These are phyloP conservation scores for Rasamsonia emersonii DNA, from an alignment of 2,329 filamentous ascomycete genomes.

Conservation along the genomic window DNA sequence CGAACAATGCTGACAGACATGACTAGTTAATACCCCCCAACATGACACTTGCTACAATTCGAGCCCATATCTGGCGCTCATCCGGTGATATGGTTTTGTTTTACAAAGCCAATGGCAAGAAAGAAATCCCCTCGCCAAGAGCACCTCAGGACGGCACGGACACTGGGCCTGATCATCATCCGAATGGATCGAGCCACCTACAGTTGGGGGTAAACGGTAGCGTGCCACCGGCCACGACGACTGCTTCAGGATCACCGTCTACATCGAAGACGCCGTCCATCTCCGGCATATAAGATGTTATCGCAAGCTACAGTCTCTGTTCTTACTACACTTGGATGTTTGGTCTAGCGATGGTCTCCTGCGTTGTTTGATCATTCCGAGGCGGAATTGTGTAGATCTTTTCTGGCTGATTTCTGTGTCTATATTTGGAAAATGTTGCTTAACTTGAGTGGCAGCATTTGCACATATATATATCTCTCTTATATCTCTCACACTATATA, in stretches of 20 bases:
- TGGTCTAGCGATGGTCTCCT: too few species aligned
- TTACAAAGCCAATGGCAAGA: conserved; percentile 88
- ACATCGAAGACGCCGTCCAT: neutral
- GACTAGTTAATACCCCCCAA: conserved; percentile 53
- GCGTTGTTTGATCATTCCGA: neutral
- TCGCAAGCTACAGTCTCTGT: too few species aligned
- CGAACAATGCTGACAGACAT: conserved; percentile 11
- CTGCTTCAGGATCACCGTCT: neutral
- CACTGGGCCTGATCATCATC: neutral
- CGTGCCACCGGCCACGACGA: neutral
- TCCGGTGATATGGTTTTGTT: conserved; percentile 85
- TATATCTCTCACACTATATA: too few species aligned
- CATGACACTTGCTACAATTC: conserved; percentile 90
- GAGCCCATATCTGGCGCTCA: conserved; percentile 87
- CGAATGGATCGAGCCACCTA: neutral
- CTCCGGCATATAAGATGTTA: neutral
- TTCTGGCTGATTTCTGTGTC: neutral
- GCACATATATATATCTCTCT: neutral
- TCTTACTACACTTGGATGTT: too few species aligned
- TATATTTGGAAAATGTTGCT: neutral
- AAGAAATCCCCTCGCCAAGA: conserved; percentile 34
- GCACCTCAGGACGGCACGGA: conserved; percentile 9
- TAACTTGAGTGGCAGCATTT: too few species aligned
- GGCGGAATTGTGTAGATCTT: neutral
- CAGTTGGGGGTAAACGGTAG: neutral